Conservation (phyloP, 2,329 filamentous ascomycete species). For the Fusarium coicis region DNA sequence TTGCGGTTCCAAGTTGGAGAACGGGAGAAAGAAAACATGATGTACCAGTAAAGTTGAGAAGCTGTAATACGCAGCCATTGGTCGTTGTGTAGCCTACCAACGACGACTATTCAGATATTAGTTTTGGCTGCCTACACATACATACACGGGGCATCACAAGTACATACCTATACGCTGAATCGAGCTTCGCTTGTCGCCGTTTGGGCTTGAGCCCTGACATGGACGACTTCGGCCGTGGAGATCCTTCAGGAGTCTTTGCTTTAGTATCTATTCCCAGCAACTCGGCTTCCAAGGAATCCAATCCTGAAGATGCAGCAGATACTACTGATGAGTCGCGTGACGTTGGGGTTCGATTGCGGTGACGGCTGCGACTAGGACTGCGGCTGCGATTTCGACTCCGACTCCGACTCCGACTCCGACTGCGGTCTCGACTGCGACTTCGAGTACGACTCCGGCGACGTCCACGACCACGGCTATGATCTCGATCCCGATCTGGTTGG, state of each 20-base stretch:
- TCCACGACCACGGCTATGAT: conserved; percentile 3
- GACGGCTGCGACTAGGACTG: conserved; percentile 14
- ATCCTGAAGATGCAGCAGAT: conserved; percentile 49
- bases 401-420: neutral
- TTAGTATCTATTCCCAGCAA: conserved; percentile 50
- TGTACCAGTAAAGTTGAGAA: conserved; percentile 25
- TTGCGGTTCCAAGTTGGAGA: conserved; percentile 12
- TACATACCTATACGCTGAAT: conserved; percentile 53
- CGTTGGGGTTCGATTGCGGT: conserved; percentile 37
- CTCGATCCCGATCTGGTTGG: conserved; percentile 28
- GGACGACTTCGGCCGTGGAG: conserved; percentile 33
- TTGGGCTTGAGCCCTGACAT: conserved; percentile 42
- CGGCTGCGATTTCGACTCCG: conserved; percentile 3
- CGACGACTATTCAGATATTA: conserved; percentile 47
- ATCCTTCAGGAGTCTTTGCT: conserved; percentile 44
- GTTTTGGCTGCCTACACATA: neutral
- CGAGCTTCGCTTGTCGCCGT: conserved; percentile 49
- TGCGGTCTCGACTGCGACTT: conserved; percentile 5
- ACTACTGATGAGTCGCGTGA: conserved; percentile 47
- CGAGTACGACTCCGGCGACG: conserved; percentile 4
- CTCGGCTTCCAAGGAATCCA: conserved; percentile 54
- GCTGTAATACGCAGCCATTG: neutral
- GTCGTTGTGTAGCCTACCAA: conserved; percentile 42
- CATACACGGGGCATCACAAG: neutral
- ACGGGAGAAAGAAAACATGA: conserved; percentile 19